phyloP scores from a whole-genome alignment of 2,329 filamentous ascomycete genomes.

The Cercospora nicotianae region DNA sequence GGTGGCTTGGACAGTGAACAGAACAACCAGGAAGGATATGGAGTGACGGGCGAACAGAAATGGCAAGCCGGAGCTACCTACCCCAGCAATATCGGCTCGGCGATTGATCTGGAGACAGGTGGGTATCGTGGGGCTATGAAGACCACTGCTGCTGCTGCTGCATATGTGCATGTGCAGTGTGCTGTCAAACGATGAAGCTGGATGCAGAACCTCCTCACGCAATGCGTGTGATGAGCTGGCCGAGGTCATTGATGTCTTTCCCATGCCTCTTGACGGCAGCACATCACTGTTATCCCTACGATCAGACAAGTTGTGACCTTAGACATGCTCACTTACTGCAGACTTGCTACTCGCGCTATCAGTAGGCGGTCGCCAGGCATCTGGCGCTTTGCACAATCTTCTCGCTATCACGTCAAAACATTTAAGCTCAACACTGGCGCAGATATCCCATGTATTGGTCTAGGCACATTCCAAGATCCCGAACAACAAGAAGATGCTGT shows the following conservation, averaged over 20 bases:
- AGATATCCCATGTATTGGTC: conserved; percentile 29
- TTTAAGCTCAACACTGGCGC: background rate
- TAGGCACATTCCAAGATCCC: conserved; percentile 42
- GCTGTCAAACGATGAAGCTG: background rate
- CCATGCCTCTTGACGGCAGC: background rate
- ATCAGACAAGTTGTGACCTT: background rate
- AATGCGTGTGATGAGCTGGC: background rate
- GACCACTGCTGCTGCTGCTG: background rate
- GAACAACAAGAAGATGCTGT: conserved; percentile 43
- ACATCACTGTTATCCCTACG: background rate
- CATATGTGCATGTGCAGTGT: background rate
- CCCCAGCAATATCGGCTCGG: background rate
- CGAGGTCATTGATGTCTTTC: background rate
- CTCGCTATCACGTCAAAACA: background rate
- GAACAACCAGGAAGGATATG: background rate
- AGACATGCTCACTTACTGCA: background rate
- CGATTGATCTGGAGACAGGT: background rate
- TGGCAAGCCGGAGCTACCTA: background rate
- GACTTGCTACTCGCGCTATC: background rate
- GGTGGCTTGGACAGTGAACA: background rate
- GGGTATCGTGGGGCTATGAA: background rate
- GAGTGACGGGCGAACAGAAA: background rate
- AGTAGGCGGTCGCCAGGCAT: background rate
- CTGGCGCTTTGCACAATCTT: background rate
- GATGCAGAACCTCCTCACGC: background rate